Conservation (phyloP, 495 filamentous ascomycete genomes). For the Neurospora sp. region DNA sequence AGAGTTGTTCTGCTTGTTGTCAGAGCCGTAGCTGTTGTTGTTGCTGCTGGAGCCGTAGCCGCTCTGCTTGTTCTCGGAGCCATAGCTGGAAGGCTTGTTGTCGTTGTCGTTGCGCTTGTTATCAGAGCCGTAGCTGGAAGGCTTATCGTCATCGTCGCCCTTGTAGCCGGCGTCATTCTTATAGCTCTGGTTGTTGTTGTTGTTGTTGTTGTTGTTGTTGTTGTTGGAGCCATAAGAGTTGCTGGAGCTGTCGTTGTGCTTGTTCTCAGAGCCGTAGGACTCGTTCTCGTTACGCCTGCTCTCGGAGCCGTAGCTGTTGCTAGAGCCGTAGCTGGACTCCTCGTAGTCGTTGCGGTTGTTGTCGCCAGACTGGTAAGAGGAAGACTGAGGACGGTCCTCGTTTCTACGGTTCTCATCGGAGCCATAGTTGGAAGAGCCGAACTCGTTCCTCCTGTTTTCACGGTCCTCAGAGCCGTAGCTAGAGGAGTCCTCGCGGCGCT, state of each 20-base stretch:
- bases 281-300: background rate
- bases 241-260: background rate
- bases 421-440: background rate
- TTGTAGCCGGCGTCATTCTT: background rate
- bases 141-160: background rate
- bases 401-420: background rate
- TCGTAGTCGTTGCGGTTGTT: background rate
- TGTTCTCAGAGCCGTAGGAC: background rate
- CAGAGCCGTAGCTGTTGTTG: slow-evolving; percentile 14
- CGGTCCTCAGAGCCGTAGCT: background rate
- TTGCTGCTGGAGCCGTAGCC: slow-evolving; percentile 6
- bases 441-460: background rate
- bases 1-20: slow-evolving; percentile 9
- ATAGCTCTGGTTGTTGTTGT: background rate
- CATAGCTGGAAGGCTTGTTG: background rate
- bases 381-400: background rate
- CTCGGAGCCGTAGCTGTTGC: background rate
- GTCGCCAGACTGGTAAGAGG: background rate
- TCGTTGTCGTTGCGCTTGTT: no score
- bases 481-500: background rate
- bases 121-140: background rate
- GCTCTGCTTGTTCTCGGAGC: slow-evolving; percentile 6
- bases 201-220: background rate
- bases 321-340: background rate
- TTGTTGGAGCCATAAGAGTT: background rate